Evolutionary conservation across 2,329 filamentous ascomycete genomes (phyloP), one percentile per base, ranked within the genome.

Genomic region (Colletotrichum karsti): DNA sequence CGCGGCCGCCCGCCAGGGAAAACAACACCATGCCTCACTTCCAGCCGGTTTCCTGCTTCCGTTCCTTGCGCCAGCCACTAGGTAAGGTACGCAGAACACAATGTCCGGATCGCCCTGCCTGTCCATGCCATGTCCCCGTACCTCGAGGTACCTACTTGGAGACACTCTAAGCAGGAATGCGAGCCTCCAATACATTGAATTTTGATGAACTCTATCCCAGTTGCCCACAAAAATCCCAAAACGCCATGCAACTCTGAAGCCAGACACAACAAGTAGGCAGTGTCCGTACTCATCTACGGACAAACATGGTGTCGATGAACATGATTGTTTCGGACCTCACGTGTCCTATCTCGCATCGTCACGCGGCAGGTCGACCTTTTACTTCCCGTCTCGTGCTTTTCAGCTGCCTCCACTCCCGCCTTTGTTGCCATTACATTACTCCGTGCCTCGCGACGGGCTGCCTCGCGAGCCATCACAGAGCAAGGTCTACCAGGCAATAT

Each of bases 181-280:
- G 41, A 63, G 39, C 57, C 30, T 54, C 57, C 57, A 42, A 20
- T 35, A 24, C 30, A 30, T 24, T 22, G 33, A 15, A 5, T 20
- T 56, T 48, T 28, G 30, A 35, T 63, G 50, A 66, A 66, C 48
- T 66, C 46, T 63, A 63, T 63, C 63, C 63, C 39, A 41, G 50
- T 56, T 63, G 48, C 26, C 63, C 41, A 63, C 46, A 26, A 35
- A 58, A 50, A 26, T 35, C n/a, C 13, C 48, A 56, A 50, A 55
- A 62, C 58, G 50, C 33, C 30, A 22, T 56, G 58, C 50, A 55
- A 63, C 24, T 18, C 24, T 28, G 33, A 41, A 66, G 33, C 33
- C 24, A 55, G 41, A 20, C 28, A 62, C 50, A 33, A 46, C 24
- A n/a, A n/a, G 15, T n/a, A 5, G 35, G n/a, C n/a, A n/a, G n/a